phyloP scores from a whole-genome alignment of 768 basidiomycete genomes.

The Pleurotus ostreatus region DNA sequence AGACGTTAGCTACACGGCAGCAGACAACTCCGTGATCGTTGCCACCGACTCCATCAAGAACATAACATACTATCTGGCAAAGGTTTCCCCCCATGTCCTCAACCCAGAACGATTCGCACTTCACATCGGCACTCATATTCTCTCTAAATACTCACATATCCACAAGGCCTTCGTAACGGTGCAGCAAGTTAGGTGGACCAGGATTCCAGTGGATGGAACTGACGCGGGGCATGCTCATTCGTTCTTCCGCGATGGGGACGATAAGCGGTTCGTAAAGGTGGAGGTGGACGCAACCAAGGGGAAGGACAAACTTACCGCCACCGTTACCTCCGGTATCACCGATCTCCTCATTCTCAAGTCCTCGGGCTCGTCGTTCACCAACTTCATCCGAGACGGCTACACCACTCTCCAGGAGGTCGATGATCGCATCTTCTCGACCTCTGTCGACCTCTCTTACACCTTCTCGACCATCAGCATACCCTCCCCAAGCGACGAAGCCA shows the following conservation, averaged over 20 bases:
- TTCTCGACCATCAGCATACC: conserved; percentile 48
- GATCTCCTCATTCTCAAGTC: conserved; percentile 90
- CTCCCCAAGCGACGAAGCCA: conserved; percentile 46
- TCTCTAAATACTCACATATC: conserved; percentile 77
- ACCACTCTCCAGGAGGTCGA: conserved; percentile 82
- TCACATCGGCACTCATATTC: conserved; percentile 80
- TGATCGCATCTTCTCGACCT: conserved; percentile 89
- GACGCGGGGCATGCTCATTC: conserved; percentile 62
- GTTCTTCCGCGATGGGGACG: conserved; percentile 87
- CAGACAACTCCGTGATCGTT: conserved; percentile 85
- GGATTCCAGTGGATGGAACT: conserved; percentile 53
- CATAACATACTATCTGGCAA: conserved; percentile 75
- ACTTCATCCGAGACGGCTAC: conserved; percentile 80
- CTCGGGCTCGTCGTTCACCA: conserved; percentile 79
- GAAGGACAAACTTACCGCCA: conserved; percentile 58
- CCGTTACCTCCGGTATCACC: conserved; percentile 63
- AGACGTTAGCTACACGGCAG: conserved; percentile 77
- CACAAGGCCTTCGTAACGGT: conserved; percentile 65
- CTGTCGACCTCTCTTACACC: conserved; percentile 72
- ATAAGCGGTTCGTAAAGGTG: conserved; percentile 68
- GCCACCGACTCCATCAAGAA: conserved; percentile 89
- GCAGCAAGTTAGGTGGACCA: conserved; percentile 81
- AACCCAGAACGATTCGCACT: conserved; percentile 82
- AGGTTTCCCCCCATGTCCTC: conserved; percentile 84
- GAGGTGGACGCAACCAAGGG: conserved; percentile 63